Conservation (phyloP, 208 protist genomes). For the Leishmania turanica region DNA sequence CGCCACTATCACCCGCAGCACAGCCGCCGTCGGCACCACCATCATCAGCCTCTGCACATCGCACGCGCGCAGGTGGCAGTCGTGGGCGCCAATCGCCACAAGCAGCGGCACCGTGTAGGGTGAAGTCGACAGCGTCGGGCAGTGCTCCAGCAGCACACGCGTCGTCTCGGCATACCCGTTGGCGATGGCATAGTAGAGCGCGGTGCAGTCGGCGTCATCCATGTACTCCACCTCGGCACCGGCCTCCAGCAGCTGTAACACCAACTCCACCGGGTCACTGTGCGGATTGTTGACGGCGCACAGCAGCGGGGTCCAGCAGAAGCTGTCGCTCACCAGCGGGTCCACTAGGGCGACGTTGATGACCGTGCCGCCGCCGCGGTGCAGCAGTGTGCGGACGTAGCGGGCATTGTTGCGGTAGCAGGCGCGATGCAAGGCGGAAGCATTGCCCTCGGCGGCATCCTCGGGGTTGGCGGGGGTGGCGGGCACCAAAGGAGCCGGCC, state of each 20-base stretch:
- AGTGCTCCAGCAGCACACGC: conserved; percentile 57
- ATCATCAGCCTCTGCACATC: conserved; percentile 73
- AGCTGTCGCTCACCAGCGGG: conserved; percentile 39
- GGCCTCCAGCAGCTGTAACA: conserved; percentile 58
- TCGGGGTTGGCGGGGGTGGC: not conserved
- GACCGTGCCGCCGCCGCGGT: conserved; percentile 70
- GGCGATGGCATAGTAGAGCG: conserved; percentile 90
- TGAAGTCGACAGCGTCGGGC: conserved; percentile 56
- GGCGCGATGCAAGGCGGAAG: conserved; percentile 77
- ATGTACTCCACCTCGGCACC: conserved; percentile 72
- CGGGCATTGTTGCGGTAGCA: conserved; percentile 87
- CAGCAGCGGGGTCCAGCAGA: conserved; percentile 87
- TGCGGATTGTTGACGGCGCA: conserved; percentile 92
- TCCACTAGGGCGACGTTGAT: conserved; percentile 77
- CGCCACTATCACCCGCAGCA: conserved; percentile 59
- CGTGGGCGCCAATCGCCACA: conserved; percentile 76
- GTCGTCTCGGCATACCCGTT: conserved; percentile 80
- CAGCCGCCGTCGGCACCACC: conserved; percentile 49
- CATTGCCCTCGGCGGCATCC: conserved; percentile 17
- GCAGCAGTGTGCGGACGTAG: conserved; percentile 82
- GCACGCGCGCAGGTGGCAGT: conserved; percentile 62
- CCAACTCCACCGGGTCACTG: conserved; percentile 73
- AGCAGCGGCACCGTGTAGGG: conserved; percentile 65
- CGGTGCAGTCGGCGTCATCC: conserved; percentile 82
- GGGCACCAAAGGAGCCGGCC: not conserved